Evolutionary conservation across 805 yeast genomes (phyloP).

Genomic region (Ogataea methylovora): DNA sequence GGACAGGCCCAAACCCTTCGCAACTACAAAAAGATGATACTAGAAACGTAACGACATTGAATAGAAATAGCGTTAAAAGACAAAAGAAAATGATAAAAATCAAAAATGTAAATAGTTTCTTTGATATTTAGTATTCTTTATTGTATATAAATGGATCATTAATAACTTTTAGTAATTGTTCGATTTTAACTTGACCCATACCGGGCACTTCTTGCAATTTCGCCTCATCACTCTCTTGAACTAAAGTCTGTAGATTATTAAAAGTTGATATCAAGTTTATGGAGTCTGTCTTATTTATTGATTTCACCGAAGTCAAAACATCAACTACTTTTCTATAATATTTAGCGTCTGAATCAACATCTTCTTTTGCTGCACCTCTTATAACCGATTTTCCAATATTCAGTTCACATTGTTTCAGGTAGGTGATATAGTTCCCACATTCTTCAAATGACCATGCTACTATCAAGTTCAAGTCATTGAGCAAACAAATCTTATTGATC

Average conservation of each 20-base stretch:
- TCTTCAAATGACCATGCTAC: constrained; percentile 51
- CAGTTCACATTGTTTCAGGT: constrained; percentile 25
- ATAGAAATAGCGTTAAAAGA: not conserved
- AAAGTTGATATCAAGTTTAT: constrained; percentile 42
- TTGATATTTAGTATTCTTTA: not conserved
- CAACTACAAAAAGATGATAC: no score
- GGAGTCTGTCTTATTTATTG: constrained; percentile 49
- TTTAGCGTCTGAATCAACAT: constrained; percentile 23
- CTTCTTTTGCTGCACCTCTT: constrained; percentile 28
- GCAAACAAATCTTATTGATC: constrained; percentile 39
- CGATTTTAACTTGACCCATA: constrained; percentile 39
- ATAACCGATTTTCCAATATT: constrained; percentile 26
- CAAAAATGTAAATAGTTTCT: constrained; percentile 1
- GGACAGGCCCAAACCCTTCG: no score
- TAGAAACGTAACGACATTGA: no score
- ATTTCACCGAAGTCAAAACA: constrained; percentile 35
- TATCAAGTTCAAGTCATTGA: constrained; percentile 40
- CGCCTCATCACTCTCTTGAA: constrained; percentile 23
- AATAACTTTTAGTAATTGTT: constrained; percentile 31
- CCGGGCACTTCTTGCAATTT: constrained; percentile 34
- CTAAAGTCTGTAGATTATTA: constrained; percentile 35
- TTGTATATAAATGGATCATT: constrained; percentile 45
- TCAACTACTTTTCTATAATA: constrained; percentile 38
- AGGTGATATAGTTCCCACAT: constrained; percentile 36
- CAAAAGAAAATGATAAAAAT: not conserved